A percentile compares a stretch with the other conserved stretches of the same genome.
These are phyloP conservation scores for Candida odintsovae DNA, from an alignment of 805 yeast genomes.

Conservation along the genomic window DNA sequence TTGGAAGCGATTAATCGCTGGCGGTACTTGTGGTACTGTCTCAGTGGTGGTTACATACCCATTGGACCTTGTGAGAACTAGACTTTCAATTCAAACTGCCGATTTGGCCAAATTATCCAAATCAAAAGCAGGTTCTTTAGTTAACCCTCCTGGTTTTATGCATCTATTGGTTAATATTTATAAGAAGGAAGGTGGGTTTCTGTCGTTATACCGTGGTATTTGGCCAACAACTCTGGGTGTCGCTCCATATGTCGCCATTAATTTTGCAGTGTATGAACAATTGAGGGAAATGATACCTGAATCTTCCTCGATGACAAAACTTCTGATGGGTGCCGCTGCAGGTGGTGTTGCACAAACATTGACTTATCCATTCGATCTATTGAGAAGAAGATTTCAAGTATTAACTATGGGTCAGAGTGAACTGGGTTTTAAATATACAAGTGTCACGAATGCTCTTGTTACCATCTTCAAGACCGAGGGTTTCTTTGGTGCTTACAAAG, in stretches of 20 bases:
- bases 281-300: constrained; percentile 52
- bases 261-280: constrained; percentile 84
- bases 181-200: constrained; percentile 72
- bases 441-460: constrained; percentile 67
- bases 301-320: constrained; percentile 45
- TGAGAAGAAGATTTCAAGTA: constrained; percentile 88
- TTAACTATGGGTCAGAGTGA: constrained; percentile 70
- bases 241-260: constrained; percentile 92
- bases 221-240: constrained; percentile 91
- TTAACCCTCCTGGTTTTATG: constrained; percentile 67
- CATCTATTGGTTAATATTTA: constrained; percentile 54
- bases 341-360: constrained; percentile 88
- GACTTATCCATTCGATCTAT: constrained; percentile 86
- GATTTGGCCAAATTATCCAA: constrained; percentile 37
- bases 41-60: constrained; percentile 88
- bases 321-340: constrained; percentile 76
- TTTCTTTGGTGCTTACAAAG: constrained; percentile 61
- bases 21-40: constrained; percentile 74
- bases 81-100: constrained; percentile 88
- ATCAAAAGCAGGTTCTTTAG: constrained; percentile 31
- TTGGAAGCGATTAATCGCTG: constrained; percentile 61
- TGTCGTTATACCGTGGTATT: constrained; percentile 77
- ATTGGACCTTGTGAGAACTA: constrained; percentile 82
- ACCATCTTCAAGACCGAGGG: constrained; percentile 76
- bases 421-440: constrained; percentile 76